Base-by-base conservation (phyloP, 2,329 filamentous ascomycete genomes). In the Rhytidhysteron rufulum region DNA sequence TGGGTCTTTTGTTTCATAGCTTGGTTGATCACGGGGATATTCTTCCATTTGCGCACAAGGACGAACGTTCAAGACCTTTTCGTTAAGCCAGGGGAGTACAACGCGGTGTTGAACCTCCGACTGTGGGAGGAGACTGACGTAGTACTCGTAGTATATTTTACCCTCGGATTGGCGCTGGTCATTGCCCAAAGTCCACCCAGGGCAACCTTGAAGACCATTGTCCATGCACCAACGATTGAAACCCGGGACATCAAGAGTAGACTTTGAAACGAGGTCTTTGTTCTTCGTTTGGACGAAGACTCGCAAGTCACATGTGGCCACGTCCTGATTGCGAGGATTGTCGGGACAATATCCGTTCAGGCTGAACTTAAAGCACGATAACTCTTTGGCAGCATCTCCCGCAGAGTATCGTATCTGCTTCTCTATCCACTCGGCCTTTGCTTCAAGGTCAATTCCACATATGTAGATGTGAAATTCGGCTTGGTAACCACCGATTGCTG, bases 391-490 rank as follows among this genome's bases (percentile, higher is more conserved):
- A 21, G 65, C 61, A 19, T 54, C 71, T 5, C 62, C 63, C 7
- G 71, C 52, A 47, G 65, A 72, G 51, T 65, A 73, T 31, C 62
- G 62, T 13, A 55, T 48, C 33, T 59, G 53, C 16, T 42, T 34
- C 34, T 70, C 66, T 42, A 69, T 60, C 34, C 11, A n/a, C 11
- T 17, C 11, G 30, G 30, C 30, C 16, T 32, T 32, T n/a, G 30
- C 11, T n/a, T n/a, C 11, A 22, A 74, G 67, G 44, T 74, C 69
- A 2, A 75, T 59, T 1, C 73, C 73, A 5, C 62, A 63, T 7
- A 73, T 55, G 49, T 67, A 74, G 51, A 65, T 73, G 38, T 63
- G 63, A 2, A 50, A 40, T 47, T 66, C 61, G 9, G 53, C 57
- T 29, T 67, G 60, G 25, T 50, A 64, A 1, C 61, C 63, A 0